Evolutionary conservation across 2,329 filamentous ascomycete species (phyloP).

Genomic region (Nannizziopsis barbatae): DNA sequence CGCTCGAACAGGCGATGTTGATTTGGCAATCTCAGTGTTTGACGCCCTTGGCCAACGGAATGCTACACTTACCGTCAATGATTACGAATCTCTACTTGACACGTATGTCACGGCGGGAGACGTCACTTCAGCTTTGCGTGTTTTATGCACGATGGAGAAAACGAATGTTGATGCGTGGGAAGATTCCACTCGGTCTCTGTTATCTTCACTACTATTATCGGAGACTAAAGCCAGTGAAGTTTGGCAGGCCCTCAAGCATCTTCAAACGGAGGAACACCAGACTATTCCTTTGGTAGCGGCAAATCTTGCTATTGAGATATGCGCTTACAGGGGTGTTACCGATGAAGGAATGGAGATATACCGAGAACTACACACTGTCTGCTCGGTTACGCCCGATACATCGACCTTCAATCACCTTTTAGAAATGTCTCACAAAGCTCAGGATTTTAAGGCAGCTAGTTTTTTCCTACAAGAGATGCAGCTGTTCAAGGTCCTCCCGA

Average conservation of each 20-base stretch:
- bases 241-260: constrained; percentile 45
- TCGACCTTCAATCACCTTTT: constrained; percentile 52
- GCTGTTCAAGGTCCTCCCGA: constrained; percentile 43
- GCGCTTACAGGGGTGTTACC: constrained; percentile 35
- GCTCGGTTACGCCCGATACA: constrained; percentile 33
- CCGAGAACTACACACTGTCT: constrained; percentile 47
- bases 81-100: constrained; percentile 71
- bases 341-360: constrained; percentile 49
- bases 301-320: constrained; percentile 42
- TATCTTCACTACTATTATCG: constrained; percentile 42
- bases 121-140: constrained; percentile 53
- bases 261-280: constrained; percentile 39
- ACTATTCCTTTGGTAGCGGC: constrained; percentile 41
- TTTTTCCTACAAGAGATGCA: constrained; percentile 54
- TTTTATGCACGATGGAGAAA: constrained; percentile 62
- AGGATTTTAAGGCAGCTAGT: constrained; percentile 46
- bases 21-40: constrained; percentile 61
- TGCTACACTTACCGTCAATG: constrained; percentile 48
- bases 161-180: constrained; percentile 48
- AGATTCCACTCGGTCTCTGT: constrained; percentile 54
- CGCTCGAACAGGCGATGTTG: constrained; percentile 54
- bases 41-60: constrained; percentile 50
- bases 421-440: constrained; percentile 36
- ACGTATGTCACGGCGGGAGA: constrained; percentile 54
- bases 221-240: constrained; percentile 39